These are phyloP conservation scores for Westerdykella ornata DNA, from an alignment of 2,329 filamentous ascomycete genomes.

Conservation along the genomic window DNA sequence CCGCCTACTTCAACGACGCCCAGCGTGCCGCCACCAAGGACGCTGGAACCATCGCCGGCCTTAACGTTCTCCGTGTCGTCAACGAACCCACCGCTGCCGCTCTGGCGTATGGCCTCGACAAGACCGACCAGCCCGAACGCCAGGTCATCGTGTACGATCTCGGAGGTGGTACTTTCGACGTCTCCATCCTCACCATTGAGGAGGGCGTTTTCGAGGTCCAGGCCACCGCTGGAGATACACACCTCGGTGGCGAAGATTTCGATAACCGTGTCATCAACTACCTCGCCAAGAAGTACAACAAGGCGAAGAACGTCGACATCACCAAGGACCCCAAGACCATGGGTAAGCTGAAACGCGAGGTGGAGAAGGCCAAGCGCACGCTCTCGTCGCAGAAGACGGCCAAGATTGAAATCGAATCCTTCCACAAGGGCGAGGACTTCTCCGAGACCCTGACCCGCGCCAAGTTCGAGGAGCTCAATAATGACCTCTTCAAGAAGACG, in stretches of 20 bases:
- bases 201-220: constrained; percentile 90
- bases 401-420: constrained; percentile 92
- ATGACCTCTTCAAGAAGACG: constrained; percentile 98
- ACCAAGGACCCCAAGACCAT: constrained; percentile 95
- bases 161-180: constrained; percentile 41
- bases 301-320: constrained; percentile 89
- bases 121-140: constrained; percentile 36
- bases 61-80: constrained; percentile 92
- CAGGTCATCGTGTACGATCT: constrained; percentile 40
- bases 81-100: constrained; percentile 95
- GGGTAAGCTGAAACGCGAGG: constrained; percentile 99
- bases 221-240: constrained; percentile 92
- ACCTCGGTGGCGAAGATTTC: constrained; percentile 97
- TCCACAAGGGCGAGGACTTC: constrained; percentile 96
- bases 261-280: constrained; percentile 95
- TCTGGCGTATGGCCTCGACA: constrained; percentile 77
- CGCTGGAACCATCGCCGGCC: constrained; percentile 81
- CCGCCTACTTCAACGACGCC: constrained; percentile 98
- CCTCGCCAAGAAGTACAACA: constrained; percentile 97
- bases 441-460: constrained; percentile 96
- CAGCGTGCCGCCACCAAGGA: constrained; percentile 97
- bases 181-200: constrained; percentile 74
- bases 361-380: constrained; percentile 98
- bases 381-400: constrained; percentile 88
- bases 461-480: constrained; percentile 99